These are phyloP conservation scores for Aphanomyces cochlioides DNA, from an alignment of 352 stramenopile species.

Conservation along the genomic window DNA sequence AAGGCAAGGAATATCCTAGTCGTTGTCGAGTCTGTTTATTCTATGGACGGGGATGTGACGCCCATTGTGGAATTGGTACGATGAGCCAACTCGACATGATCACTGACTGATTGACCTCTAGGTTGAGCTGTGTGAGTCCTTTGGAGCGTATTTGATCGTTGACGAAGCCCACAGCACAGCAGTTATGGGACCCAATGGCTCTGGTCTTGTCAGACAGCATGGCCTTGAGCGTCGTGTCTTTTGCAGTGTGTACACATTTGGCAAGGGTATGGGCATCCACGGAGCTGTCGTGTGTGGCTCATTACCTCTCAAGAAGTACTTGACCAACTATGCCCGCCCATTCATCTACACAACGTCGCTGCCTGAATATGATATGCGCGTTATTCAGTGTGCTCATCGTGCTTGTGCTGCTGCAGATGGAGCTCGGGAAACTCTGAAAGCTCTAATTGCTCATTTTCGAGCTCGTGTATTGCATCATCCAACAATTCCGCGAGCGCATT, in stretches of 20 bases:
- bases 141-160: slow-evolving; percentile 89
- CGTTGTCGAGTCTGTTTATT: slow-evolving; percentile 98
- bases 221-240: slow-evolving; percentile 83
- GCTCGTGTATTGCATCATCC: slow-evolving; percentile 37
- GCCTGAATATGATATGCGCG: slow-evolving; percentile 87
- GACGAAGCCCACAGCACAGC: slow-evolving; percentile 96
- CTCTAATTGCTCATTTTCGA: slow-evolving; percentile 83
- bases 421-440: slow-evolving; percentile 40
- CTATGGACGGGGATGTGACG: slow-evolving; percentile 97
- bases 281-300: slow-evolving; percentile 92
- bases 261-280: slow-evolving; percentile 95
- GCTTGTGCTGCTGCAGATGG: slow-evolving; percentile 58
- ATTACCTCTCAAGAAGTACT: slow-evolving; percentile 87
- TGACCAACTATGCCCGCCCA: slow-evolving; percentile 96
- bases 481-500: slow-evolving; percentile 43
- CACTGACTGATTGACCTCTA: neutral
- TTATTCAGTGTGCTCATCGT: slow-evolving; percentile 87
- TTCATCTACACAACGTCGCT: slow-evolving; percentile 98
- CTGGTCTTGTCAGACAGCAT: slow-evolving; percentile 60
- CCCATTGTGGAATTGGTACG: slow-evolving; percentile 82
- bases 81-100: too few relatives aligned
- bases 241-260: slow-evolving; percentile 93
- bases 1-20: slow-evolving; percentile 79
- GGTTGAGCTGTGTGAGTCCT: slow-evolving; percentile 62
- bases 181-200: slow-evolving; percentile 80